These are phyloP conservation scores for Acer campestre DNA, from an alignment of 345 rosid species.

Conservation along the genomic window DNA sequence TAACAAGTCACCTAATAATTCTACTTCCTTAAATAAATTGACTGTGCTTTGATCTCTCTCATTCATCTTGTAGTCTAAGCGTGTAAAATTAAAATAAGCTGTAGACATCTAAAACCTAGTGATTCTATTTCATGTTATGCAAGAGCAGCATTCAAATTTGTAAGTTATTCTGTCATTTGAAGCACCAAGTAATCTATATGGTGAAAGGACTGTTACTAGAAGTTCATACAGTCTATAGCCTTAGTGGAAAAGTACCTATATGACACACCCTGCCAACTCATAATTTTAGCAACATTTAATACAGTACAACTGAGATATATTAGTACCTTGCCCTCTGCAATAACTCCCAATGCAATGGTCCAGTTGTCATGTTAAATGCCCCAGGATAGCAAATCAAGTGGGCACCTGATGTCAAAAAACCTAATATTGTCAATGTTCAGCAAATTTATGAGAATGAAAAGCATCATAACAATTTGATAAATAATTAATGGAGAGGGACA, in stretches of 20 bases:
- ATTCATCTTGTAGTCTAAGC: background rate
- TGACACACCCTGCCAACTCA: background rate
- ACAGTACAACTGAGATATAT: constrained; percentile 2
- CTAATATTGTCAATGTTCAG: constrained; percentile 10
- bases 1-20: background rate
- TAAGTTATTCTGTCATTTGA: constrained; percentile 2
- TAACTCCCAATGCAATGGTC: constrained; percentile 93
- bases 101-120: background rate
- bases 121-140: background rate
- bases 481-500: background rate
- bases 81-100: background rate
- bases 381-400: constrained; percentile 94
- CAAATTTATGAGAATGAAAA: background rate
- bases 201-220: background rate
- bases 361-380: constrained; percentile 97
- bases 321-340: constrained; percentile 86
- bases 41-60: background rate
- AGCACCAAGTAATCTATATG: background rate
- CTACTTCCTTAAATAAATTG: background rate
- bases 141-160: background rate
- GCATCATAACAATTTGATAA: background rate
- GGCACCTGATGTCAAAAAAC: constrained; percentile 62
- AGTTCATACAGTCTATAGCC: background rate
- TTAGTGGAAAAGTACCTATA: background rate
- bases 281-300: background rate